Base-by-base conservation (phyloP, 495 filamentous ascomycete species). In the Annulohypoxylon bovei region DNA sequence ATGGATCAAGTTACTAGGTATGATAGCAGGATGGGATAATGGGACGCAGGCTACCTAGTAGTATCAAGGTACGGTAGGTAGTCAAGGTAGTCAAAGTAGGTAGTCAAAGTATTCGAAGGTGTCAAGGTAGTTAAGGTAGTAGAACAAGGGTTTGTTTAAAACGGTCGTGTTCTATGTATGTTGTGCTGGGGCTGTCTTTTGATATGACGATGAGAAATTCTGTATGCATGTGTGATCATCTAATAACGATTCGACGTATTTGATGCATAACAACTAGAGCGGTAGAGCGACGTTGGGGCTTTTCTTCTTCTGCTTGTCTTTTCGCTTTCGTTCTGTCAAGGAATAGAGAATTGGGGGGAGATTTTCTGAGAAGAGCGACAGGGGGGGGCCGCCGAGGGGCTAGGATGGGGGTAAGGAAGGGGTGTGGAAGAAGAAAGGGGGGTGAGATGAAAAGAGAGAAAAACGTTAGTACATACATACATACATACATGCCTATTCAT, bases 151-250 rank as follows among this genome's bases (percentile, higher is more conserved):
- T 57, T 16, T 49, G n/a, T 37, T 50, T 20, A 60, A 49, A 57
- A 56, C 62, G 60, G 62, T 32, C 22, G 35, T 42, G 35, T 32
- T 20, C 9, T 62, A 8, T n/a, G n/a, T n/a, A n/a, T n/a, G n/a
- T n/a, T n/a, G n/a, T n/a, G 39, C 39, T 42, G 39, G 39, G 39
- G 39, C 39, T 42, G 23, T 50, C 46, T 23, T 23, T 25, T n/a
- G 28, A 64, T 64, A 70, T 70, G 67, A 70, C 61, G 67, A 70
- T 57, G 57, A 53, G 54, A 42, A 55, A 56, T 52, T 62, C 25
- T 35, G 12, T 35, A 62, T 71, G 68, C 62, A 57, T 65, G 67
- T 61, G 25, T 44, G 27, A 50, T 62, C 60, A 60, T 65, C 54
- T 70, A 59, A 59, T 53, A 57, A 58, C 40, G 30, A 33, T 30